phyloP scores from a whole-genome alignment of 371 early-diverging fungal genomes.

The Syncephalastrum contaminatum region DNA sequence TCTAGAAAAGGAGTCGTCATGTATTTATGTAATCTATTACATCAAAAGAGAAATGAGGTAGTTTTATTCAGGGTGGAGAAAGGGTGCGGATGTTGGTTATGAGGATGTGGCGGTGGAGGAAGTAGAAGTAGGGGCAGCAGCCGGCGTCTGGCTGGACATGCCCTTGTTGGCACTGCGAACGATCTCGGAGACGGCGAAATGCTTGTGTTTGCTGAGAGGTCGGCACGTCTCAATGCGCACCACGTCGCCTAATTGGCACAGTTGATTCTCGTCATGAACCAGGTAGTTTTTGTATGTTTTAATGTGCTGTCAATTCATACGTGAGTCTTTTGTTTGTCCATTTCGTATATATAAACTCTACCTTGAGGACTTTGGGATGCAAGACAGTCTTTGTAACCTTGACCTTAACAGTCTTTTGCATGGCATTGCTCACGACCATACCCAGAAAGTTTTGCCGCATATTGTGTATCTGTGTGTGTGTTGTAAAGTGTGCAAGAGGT shows the following conservation, averaged over 20 bases:
- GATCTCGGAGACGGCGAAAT: constrained; percentile 87
- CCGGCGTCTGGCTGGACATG: too few species aligned
- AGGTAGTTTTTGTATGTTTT: constrained; percentile 82
- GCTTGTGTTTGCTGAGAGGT: constrained; percentile 86
- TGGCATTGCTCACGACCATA: constrained; percentile 87
- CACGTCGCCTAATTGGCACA: constrained; percentile 86
- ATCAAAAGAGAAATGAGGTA: too few species aligned
- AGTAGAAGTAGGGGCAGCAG: too few species aligned
- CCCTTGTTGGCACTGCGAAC: constrained; percentile 43
- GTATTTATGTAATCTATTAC: too few species aligned
- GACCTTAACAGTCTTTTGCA: constrained; percentile 92
- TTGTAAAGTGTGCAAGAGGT: too few species aligned
- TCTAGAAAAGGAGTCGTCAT: too few species aligned
- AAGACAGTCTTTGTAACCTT: constrained; percentile 72
- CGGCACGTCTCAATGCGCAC: constrained; percentile 91
- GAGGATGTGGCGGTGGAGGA: too few species aligned
- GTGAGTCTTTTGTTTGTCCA: not conserved
- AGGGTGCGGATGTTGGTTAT: too few species aligned
- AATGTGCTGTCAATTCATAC: constrained; percentile 42
- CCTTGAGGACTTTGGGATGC: constrained; percentile 88
- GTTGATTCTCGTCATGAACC: constrained; percentile 84
- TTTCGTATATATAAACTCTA: constrained; percentile 39
- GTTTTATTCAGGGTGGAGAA: too few species aligned
- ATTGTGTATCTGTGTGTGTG: constrained; percentile 13
- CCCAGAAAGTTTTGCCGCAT: constrained; percentile 85